phyloP scores from a whole-genome alignment of 495 filamentous ascomycete genomes.

The Neurospora tetraspora region DNA sequence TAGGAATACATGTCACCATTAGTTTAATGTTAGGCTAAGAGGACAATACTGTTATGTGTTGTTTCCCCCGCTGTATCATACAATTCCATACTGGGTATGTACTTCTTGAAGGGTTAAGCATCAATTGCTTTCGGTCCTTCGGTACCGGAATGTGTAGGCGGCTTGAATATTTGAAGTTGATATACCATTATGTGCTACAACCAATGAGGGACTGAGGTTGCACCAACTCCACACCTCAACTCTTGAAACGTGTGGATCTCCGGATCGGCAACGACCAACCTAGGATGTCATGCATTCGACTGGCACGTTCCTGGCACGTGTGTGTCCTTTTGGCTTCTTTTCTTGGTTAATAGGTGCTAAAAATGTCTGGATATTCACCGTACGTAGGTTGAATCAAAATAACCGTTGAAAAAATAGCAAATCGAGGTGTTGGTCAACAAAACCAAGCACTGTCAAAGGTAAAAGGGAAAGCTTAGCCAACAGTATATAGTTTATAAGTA shows the following conservation, averaged over 20 bases:
- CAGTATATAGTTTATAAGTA: neutral
- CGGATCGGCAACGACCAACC: neutral
- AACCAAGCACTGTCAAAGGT: neutral
- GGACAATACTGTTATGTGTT: neutral
- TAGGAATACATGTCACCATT: neutral
- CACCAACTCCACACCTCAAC: neutral
- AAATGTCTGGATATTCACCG: neutral
- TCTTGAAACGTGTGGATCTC: neutral
- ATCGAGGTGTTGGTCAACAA: neutral
- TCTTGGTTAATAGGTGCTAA: neutral
- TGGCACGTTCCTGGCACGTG: neutral
- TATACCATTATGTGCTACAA: neutral
- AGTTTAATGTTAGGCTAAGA: neutral
- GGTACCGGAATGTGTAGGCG: neutral
- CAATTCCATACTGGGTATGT: neutral
- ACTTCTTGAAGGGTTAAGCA: neutral
- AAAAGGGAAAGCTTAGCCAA: neutral
- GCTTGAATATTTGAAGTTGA: neutral
- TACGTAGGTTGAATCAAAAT: neutral
- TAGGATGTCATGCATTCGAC: neutral
- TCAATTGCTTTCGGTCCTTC: neutral
- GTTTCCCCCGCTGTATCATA: neutral
- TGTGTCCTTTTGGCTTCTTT: neutral
- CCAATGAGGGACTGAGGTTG: neutral
- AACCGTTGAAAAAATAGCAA: neutral